Evolutionary conservation across 306 rosid genomes (phyloP).

Genomic region (Betula pendula): DNA sequence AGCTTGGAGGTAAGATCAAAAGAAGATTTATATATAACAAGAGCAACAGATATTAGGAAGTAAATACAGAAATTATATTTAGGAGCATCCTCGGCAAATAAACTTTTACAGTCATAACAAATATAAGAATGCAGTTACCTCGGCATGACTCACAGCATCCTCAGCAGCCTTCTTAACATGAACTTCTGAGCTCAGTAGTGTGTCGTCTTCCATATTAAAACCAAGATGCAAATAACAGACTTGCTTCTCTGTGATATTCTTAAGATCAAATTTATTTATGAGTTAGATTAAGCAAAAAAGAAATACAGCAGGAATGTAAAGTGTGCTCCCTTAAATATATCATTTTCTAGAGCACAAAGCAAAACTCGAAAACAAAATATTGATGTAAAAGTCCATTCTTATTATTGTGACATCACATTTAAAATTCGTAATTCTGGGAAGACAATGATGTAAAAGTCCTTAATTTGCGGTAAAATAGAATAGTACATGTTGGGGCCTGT

Average conservation of each 20-base stretch:
- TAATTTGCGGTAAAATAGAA: too few species aligned
- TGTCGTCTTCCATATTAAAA: slow-evolving; percentile 63
- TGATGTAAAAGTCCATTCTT: background rate
- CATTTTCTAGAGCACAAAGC: background rate
- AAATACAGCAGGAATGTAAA: background rate
- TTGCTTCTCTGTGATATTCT: slow-evolving; percentile 23
- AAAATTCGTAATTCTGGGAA: too few species aligned
- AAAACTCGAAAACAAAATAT: background rate
- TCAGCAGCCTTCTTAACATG: slow-evolving; percentile 50
- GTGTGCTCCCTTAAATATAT: background rate
- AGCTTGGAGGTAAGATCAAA: too few species aligned
- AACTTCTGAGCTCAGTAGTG: slow-evolving; percentile 50
- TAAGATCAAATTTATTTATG: background rate
- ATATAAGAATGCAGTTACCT: slow-evolving; percentile 41
- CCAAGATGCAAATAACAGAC: slow-evolving; percentile 20
- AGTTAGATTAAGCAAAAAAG: background rate
- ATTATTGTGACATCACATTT: background rate
- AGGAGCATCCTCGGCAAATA: background rate
- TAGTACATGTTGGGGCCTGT: too few species aligned
- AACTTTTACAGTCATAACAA: background rate
- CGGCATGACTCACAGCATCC: slow-evolving; percentile 41
- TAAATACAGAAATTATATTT: background rate
- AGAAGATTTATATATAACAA: background rate
- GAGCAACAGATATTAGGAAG: background rate
- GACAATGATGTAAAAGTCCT: too few species aligned